Percentiles rank a stretch among this genome's conserved stretches.
phyloP scores from a whole-genome alignment of 306 rosid species.

The Corylus avellana region DNA sequence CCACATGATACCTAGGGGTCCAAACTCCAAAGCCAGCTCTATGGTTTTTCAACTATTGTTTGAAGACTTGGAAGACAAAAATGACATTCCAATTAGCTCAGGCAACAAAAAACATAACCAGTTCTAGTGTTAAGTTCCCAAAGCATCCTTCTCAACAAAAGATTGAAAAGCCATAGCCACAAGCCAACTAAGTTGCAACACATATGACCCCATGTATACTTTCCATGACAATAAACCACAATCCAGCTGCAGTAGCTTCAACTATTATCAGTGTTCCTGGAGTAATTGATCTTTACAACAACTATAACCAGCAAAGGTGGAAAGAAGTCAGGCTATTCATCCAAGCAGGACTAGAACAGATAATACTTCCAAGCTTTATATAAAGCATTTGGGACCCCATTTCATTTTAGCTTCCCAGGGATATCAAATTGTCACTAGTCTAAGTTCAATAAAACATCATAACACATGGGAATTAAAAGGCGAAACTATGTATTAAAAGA shows the following conservation, averaged over 20 bases:
- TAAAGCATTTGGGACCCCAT: neutral
- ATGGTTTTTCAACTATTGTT: too few species aligned
- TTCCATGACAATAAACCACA: neutral
- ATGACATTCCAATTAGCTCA: too few species aligned
- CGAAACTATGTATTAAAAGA: constrained; percentile 22
- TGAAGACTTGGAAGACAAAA: too few species aligned
- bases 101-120: too few species aligned
- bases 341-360: neutral
- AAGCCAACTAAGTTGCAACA: too few species aligned
- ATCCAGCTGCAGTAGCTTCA: neutral
- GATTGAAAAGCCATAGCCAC: too few species aligned
- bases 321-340: neutral
- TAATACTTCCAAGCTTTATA: neutral
- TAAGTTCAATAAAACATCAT: neutral
- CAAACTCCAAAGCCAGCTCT: too few species aligned
- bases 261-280: too few species aligned
- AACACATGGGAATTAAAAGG: neutral
- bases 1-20: too few species aligned
- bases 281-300: neutral
- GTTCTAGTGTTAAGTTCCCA: too few species aligned
- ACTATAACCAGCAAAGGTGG: neutral
- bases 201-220: neutral
- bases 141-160: too few species aligned
- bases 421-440: neutral
- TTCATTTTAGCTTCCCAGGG: neutral